phyloP scores from a whole-genome alignment of 176 grass and related monocot genomes.

The Guadua angustifolia region DNA sequence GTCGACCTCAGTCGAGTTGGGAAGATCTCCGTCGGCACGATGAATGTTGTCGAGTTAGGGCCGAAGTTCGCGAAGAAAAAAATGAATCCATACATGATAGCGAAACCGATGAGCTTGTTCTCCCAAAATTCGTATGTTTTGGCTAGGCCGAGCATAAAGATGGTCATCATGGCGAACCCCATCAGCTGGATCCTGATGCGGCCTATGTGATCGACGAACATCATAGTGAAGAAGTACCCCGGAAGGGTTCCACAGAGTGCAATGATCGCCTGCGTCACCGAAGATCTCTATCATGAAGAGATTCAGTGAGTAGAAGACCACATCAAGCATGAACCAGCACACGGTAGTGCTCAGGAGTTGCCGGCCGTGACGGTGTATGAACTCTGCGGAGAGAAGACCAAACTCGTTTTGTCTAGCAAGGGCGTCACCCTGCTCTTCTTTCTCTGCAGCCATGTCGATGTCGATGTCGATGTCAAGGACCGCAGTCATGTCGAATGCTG shows the following conservation, averaged over 20 bases:
- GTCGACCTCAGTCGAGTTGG: constrained; percentile 48
- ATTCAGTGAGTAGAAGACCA: constrained; percentile 47
- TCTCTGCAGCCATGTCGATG: neutral
- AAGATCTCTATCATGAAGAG: constrained; percentile 45
- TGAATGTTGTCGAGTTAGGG: constrained; percentile 53
- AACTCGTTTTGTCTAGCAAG: too few relatives aligned
- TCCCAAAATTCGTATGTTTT: constrained; percentile 2
- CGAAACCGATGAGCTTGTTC: constrained; percentile 21
- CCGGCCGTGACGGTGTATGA: constrained; percentile 23
- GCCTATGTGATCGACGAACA: constrained; percentile 43
- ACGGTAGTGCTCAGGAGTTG: constrained; percentile 35
- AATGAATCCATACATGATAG: constrained; percentile 4
- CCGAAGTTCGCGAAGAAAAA: constrained; percentile 63
- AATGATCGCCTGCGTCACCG: neutral
- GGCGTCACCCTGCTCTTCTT: neutral
- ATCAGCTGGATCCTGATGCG: constrained; percentile 46
- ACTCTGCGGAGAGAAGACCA: constrained; percentile 24
- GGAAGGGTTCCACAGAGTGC: neutral
- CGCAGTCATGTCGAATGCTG: neutral
- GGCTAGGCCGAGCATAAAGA: constrained; percentile 44
- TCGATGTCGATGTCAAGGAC: neutral
- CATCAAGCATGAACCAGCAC: constrained; percentile 38
- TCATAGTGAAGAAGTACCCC: constrained; percentile 44
- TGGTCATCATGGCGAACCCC: constrained; percentile 61
- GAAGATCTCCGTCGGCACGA: constrained; percentile 61